Base-by-base conservation (phyloP, 2,329 filamentous ascomycete species). In the Fusarium nelsonii region DNA sequence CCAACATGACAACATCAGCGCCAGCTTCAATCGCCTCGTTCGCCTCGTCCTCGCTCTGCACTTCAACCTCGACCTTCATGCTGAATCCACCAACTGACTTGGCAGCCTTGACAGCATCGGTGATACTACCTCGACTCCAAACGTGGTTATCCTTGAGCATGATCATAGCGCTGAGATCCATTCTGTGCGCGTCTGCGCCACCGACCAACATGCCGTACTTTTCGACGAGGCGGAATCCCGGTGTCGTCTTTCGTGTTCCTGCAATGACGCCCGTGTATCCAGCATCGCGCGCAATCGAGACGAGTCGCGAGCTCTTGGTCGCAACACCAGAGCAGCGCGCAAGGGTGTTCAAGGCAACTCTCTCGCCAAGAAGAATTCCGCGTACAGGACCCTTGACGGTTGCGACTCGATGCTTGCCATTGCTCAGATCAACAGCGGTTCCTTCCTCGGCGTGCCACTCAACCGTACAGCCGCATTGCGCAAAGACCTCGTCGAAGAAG, bases 141-240 rank as follows among this genome's bases (percentile, higher is more conserved):
- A 99, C 91, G 81, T 99, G 96, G 81, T 99, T 99, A 81, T 99
- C 96, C 84, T 99, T 99, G 70, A 99, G 86, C 96, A 99, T 99
- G 58, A 94, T 94, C 96, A 99, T 98, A 69, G 91, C 88, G 78
- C 90, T 92, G 58, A 99, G 84, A 78, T 99, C 96, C 81, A 97
- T 93, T 33, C 96, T 86, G 80, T 99, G 96, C 4, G 91, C 88
- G 81, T 99, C 96, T 16, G 93, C 94, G 12, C 96, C 96, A 58
- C 95, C 96, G 16, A 97, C 91, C 23, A 97, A 84, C 91, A 99
- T 97, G 72, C 94, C 96, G 80, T 99, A 99, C 82, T 99, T 99
- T 81, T 99, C 96, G 11, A 98, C 94, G 6, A 98, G 83, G 12
- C 96, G 87, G 82, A 98, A 99, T 0, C 96, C 96, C 0, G 96